Evolutionary conservation across 2,329 filamentous ascomycete genomes (phyloP), one percentile per base, ranked within the genome.

Genomic region (Ophiostoma tasmaniense): DNA sequence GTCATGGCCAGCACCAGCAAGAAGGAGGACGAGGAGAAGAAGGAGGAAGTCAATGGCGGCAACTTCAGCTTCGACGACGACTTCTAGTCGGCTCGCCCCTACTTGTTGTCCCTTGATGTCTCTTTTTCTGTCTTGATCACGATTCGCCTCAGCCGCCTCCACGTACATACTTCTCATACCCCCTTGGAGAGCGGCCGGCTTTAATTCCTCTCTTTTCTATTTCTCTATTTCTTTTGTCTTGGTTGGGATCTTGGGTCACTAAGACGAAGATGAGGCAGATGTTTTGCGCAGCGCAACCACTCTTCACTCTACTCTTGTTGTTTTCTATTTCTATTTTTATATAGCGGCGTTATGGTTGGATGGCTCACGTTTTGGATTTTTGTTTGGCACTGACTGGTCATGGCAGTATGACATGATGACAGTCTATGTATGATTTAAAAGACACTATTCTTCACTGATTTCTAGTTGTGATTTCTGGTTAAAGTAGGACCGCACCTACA

Each of bases 51-150:
- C 73, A 83, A 84, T 76, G 87, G 85, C 50, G 91, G 92, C 72
- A 92, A 94, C 82, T 96, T 99, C 82, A 85, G 81, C 79, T 98
- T 99, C 76, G 93, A 98, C 74, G 94, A 98, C 74, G 95, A 99
- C 82, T 99, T 99, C 78, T 98, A 91, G 85, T 84, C 78, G 72
- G 66, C 64, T 76, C 70, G 70, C 71, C 67, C 70, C 39, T n/a
- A 33, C 39, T 67, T 68, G 2, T 13, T 37, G 3, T 25, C 33
- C 33, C 33, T 33, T 33, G 33, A 20, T 45, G 17, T 45, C 42
- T 10, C 42, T 7, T n/a, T 42, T 50, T 14, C n/a, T 42, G 1
- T 28, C 50, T 62, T 33, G 13, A 35, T 35, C 39, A 39, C 42
- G 42, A 67, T 42, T 66, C n/a, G 33, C 33, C 50, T 61, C 11